Conservation (phyloP, 352 stramenopile genomes). For the Phytophthora cactorum region DNA sequence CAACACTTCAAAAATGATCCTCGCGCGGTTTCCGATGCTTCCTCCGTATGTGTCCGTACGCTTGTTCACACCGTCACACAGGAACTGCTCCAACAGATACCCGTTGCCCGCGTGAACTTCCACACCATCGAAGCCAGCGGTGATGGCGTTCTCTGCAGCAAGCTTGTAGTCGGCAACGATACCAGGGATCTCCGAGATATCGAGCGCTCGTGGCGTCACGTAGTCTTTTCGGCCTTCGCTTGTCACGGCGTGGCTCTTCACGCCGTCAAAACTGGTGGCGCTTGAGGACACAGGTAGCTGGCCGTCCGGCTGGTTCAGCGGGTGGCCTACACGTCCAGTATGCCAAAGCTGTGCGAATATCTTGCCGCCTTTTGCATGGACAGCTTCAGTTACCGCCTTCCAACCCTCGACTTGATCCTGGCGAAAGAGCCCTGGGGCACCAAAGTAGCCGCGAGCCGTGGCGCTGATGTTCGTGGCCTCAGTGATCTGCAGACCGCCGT, state of each 20-base stretch:
- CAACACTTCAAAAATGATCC: constrained; percentile 72
- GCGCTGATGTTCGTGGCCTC: constrained; percentile 63
- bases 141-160: constrained; percentile 54
- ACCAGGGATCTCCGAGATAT: constrained; percentile 65
- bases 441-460: constrained; percentile 32
- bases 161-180: constrained; percentile 39
- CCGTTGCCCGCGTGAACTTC: constrained; percentile 91
- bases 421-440: constrained; percentile 44
- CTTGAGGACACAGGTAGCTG: constrained; percentile 24
- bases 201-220: constrained; percentile 62
- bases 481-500: constrained; percentile 51
- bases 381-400: constrained; percentile 37
- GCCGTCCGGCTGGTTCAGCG: constrained; percentile 23
- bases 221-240: constrained; percentile 36
- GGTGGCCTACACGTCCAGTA: constrained; percentile 21
- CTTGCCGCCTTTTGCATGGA: constrained; percentile 28
- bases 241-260: constrained; percentile 11
- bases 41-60: constrained; percentile 84
- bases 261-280: constrained; percentile 5
- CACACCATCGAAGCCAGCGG: constrained; percentile 91
- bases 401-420: constrained; percentile 46
- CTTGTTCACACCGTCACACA: constrained; percentile 56
- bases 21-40: constrained; percentile 72
- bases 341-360: constrained; percentile 28
- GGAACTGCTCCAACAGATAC: constrained; percentile 66